Evolutionary conservation across 805 yeast genomes (phyloP), one percentile per base, ranked within the genome.

Genomic region (Sugiyamaella boreocaroliniensis): DNA sequence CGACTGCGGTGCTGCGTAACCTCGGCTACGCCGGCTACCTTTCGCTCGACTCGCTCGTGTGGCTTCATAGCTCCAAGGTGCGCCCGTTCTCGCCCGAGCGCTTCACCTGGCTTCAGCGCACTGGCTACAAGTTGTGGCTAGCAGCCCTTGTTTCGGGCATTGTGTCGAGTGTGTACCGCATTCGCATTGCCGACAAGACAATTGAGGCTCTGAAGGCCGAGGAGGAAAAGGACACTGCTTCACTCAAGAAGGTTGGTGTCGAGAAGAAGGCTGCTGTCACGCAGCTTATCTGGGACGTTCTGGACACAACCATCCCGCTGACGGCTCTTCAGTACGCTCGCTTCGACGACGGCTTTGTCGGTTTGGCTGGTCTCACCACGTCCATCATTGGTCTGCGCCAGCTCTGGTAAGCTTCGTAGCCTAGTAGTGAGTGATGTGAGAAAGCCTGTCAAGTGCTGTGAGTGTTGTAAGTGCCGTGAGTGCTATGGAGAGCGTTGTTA

Each of bases 301-400:
- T 85, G 56, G 97, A 90, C 70, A 65, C 79, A 57, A 75, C 85
- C 57, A 83, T 90, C 62, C 95, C 93, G 11, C 71, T 83, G 64
- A 82, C 85, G 68, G 79, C 82, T 50, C 77, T 86, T 68, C 75
- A 78, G 53, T 71, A 74, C 69, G 71, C 85, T 61, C 74, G 75
- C 60, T 72, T 81, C 61, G 80, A 82, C 65, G 97, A 90, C 61
- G 93, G 95, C 48, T 76, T 82, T 43, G 79, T 89, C 48, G 97
- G 95, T 40, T 71, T 83, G 53, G 89, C 93, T 40, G 98, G 98
- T 65, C 77, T 85, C 22, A 71, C 86, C 54, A 89, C 97, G 32
- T 85, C 96, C 41, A 55, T 82, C 47, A 73, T 89, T 69, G 96
- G 96, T 44, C 73, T 89, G 50, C 79, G 77, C 89, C 85, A 61